Percentiles rank a stretch among this genome's conserved stretches.
Evolutionary conservation across 2,329 filamentous ascomycete genomes (phyloP).

Genomic region (Tolypocladium nubicola): DNA sequence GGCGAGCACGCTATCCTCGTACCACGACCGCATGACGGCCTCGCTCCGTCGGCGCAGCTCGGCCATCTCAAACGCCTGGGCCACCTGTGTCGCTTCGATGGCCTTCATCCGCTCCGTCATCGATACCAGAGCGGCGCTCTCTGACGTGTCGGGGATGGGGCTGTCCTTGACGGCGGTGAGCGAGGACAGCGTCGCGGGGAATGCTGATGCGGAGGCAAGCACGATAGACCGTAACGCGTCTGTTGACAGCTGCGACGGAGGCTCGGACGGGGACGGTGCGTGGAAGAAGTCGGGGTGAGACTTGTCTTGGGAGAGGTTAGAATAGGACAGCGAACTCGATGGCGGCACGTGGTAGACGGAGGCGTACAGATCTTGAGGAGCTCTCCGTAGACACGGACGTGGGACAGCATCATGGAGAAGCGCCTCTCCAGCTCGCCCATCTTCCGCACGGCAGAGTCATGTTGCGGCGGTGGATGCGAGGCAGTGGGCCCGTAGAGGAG

Average conservation of each 20-base stretch:
- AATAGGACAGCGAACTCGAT: neutral
- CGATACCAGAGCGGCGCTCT: constrained; percentile 44
- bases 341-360: neutral
- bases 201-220: constrained; percentile 44
- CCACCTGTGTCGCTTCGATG: constrained; percentile 47
- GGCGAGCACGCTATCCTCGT: constrained; percentile 59
- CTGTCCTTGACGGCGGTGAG: constrained; percentile 46
- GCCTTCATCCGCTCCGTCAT: constrained; percentile 53
- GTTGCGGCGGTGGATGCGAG: constrained; percentile 18
- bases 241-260: constrained; percentile 39
- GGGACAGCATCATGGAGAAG: constrained; percentile 37
- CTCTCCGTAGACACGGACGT: constrained; percentile 46
- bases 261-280: constrained; percentile 29
- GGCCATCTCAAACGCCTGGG: constrained; percentile 52
- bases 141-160: constrained; percentile 43
- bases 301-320: constrained; percentile 29
- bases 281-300: constrained; percentile 45
- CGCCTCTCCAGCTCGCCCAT: constrained; percentile 43
- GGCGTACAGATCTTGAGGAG: constrained; percentile 49
- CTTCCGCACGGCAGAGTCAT: constrained; percentile 30
- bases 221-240: constrained; percentile 44
- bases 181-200: constrained; percentile 43
- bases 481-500: constrained; percentile 39
- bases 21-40: constrained; percentile 55
- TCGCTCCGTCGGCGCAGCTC: constrained; percentile 55